Evolutionary conservation across 2,329 filamentous ascomycete genomes (phyloP).

Genomic region (Setomelanomma holmii): DNA sequence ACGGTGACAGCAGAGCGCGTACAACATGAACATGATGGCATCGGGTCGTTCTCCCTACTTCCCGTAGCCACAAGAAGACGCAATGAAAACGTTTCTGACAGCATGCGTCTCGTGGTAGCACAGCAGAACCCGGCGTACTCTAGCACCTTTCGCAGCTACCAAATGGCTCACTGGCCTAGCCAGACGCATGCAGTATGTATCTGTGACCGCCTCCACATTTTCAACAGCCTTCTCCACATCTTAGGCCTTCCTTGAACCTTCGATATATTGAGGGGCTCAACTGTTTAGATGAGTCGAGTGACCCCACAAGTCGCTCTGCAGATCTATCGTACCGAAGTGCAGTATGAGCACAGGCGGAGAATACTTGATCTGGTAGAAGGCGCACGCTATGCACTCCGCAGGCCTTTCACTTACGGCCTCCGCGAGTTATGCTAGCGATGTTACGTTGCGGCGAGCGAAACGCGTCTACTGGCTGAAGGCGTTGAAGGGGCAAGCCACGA

Average conservation of each 20-base stretch:
- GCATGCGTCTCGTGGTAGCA: conserved; percentile 27
- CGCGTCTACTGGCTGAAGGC: conserved; percentile 12
- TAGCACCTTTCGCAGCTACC: conserved; percentile 32
- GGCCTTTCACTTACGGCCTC: conserved; percentile 12
- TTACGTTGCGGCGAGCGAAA: conserved; percentile 15
- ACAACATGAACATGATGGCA: no score
- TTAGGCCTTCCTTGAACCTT: conserved; percentile 20
- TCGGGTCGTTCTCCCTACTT: conserved; percentile 34
- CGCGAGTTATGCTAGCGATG: conserved; percentile 14
- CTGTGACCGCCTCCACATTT: conserved; percentile 17
- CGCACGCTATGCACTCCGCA: conserved; percentile 7
- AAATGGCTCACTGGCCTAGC: conserved; percentile 16
- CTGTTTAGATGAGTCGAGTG: conserved; percentile 39
- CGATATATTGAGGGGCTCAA: conserved; percentile 21
- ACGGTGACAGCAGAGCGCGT: conserved; percentile 7
- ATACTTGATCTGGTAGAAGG: conserved; percentile 12
- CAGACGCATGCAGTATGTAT: conserved; percentile 22
- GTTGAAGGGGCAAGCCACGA: conserved; percentile 14
- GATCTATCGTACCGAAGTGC: conserved; percentile 20
- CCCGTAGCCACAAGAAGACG: conserved; percentile 30
- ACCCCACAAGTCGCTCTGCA: conserved; percentile 33
- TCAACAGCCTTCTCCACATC: conserved; percentile 41
- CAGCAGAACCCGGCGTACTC: conserved; percentile 31
- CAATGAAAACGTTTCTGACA: conserved; percentile 23
- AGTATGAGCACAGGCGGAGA: conserved; percentile 20